A percentile compares a stretch with the other conserved stretches of the same genome.
These are phyloP conservation scores for Lasiosphaeria hispida DNA, from an alignment of 495 filamentous ascomycete species.

Conservation along the genomic window DNA sequence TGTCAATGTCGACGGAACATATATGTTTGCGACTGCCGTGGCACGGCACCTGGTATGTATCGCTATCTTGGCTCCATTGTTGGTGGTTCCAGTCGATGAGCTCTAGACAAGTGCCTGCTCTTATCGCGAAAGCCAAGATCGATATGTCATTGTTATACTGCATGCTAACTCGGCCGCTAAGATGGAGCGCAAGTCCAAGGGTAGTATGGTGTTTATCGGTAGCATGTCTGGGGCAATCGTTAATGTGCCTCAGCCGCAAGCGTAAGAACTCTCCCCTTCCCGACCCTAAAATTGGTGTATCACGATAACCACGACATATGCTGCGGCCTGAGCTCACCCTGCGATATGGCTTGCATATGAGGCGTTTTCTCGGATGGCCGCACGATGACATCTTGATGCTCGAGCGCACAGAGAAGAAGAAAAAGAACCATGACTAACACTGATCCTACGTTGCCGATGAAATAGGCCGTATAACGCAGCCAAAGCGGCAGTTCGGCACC, in stretches of 20 bases:
- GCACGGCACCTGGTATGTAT: constrained; percentile 69
- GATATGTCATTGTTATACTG: not conserved
- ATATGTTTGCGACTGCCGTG: constrained; percentile 78
- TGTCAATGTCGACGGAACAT: constrained; percentile 94
- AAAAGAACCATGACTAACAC: not conserved
- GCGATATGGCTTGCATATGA: too few species aligned
- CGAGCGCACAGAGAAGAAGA: not conserved
- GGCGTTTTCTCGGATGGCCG: too few species aligned
- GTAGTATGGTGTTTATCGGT: constrained; percentile 91
- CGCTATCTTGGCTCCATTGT: not conserved
- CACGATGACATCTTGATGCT: not conserved
- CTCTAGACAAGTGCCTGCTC: too few species aligned
- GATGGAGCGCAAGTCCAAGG: constrained; percentile 73
- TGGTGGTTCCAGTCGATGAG: not conserved
- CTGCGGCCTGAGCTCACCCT: too few species aligned
- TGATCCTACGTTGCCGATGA: not conserved
- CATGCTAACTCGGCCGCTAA: not conserved
- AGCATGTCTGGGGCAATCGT: constrained; percentile 92
- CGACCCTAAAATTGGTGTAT: not conserved
- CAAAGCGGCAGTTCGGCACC: constrained; percentile 84
- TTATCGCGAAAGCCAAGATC: too few species aligned
- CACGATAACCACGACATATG: too few species aligned
- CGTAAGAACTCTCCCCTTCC: constrained; percentile 36
- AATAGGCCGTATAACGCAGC: constrained; percentile 76
- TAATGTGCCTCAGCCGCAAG: constrained; percentile 91